Percentiles rank a stretch among this genome's conserved stretches.
These are phyloP conservation scores for Candida pseudoglaebosa DNA, from an alignment of 805 yeast genomes.

Conservation along the genomic window DNA sequence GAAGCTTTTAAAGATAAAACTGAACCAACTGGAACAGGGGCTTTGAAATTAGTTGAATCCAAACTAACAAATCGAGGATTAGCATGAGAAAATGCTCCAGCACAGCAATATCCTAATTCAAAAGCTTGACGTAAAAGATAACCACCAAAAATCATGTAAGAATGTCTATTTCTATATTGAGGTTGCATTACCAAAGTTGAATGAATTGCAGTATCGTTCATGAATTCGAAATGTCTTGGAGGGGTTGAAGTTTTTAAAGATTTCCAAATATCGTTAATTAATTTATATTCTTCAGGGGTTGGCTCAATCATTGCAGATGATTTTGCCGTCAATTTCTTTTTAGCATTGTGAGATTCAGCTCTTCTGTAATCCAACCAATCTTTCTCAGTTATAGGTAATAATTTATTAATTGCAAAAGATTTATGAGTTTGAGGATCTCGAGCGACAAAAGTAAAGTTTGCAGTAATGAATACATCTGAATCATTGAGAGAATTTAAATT, in stretches of 20 bases:
- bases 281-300: slow-evolving; percentile 61
- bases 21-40: slow-evolving; percentile 95
- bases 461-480: slow-evolving; percentile 74
- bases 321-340: slow-evolving; percentile 75
- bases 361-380: slow-evolving; percentile 83
- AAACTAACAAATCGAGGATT: slow-evolving; percentile 86
- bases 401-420: slow-evolving; percentile 79
- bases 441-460: slow-evolving; percentile 93
- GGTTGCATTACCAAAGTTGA: slow-evolving; percentile 94
- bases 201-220: slow-evolving; percentile 67
- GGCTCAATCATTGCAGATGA: slow-evolving; percentile 60
- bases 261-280: slow-evolving; percentile 77
- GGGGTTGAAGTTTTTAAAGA: slow-evolving; percentile 31
- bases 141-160: slow-evolving; percentile 94
- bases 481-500: slow-evolving; percentile 56
- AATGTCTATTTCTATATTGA: slow-evolving; percentile 91
- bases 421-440: slow-evolving; percentile 90
- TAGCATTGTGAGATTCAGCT: slow-evolving; percentile 86
- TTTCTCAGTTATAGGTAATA: slow-evolving; percentile 67
- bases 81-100: slow-evolving; percentile 82
- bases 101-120: slow-evolving; percentile 89
- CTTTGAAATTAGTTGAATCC: slow-evolving; percentile 86
- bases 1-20: slow-evolving; percentile 79
- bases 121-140: slow-evolving; percentile 87
- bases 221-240: slow-evolving; percentile 54